These are phyloP conservation scores for Pleodorina starrii DNA, from an alignment of 139 green algal genomes.

Conservation along the genomic window DNA sequence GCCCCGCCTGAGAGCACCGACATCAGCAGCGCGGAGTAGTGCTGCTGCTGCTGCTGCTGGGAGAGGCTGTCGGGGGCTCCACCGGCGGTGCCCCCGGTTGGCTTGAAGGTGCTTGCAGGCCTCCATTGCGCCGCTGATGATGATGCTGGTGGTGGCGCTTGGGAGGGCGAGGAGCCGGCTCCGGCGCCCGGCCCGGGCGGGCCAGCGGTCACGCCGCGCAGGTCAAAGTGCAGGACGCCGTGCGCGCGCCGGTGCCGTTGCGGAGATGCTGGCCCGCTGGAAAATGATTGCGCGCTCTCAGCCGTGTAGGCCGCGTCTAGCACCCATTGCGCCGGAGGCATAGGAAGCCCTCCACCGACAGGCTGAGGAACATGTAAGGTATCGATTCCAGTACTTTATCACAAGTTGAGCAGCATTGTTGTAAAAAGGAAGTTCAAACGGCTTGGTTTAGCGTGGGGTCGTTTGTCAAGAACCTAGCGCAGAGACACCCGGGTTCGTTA, in stretches of 20 bases:
- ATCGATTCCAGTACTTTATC: too few species aligned
- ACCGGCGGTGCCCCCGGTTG: not conserved
- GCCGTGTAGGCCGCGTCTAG: constrained; percentile 8
- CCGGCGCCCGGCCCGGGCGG: not conserved
- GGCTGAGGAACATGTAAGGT: constrained; percentile 2
- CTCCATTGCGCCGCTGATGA: not conserved
- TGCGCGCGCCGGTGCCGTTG: not conserved
- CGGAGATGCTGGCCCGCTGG: not conserved
- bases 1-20: too few species aligned
- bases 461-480: too few species aligned
- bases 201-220: not conserved
- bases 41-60: not conserved
- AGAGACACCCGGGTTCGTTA: too few species aligned
- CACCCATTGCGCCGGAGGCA: constrained; percentile 23
- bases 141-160: not conserved
- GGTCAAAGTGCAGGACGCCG: not conserved
- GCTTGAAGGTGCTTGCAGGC: not conserved
- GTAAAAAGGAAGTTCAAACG: too few species aligned
- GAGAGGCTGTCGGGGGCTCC: not conserved
- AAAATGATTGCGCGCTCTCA: not conserved
- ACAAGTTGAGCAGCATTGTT: too few species aligned
- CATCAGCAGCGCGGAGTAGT: not conserved
- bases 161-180: too few species aligned
- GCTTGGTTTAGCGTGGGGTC: too few species aligned
- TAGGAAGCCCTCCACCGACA: not conserved